Evolutionary conservation across 139 green algal species (phyloP).

Genomic region (Closterium sp.): DNA sequence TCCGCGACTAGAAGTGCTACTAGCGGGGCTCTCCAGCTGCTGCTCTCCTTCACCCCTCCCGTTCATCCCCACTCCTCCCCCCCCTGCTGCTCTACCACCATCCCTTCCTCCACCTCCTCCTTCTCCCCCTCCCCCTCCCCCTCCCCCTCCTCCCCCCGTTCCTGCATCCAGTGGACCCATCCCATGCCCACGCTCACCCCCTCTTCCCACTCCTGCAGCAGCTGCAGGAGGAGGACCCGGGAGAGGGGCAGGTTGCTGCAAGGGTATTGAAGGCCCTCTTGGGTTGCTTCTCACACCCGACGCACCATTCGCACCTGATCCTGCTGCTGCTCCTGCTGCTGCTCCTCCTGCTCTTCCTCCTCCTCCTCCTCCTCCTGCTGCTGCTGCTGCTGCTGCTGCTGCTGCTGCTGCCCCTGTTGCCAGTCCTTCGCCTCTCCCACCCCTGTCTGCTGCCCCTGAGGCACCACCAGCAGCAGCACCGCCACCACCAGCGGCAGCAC

Average conservation of each 20-base stretch:
- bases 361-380: no score
- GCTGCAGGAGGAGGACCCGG: neutral
- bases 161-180: neutral
- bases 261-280: neutral
- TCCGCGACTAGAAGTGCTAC: neutral
- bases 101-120: neutral
- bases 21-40: neutral
- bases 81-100: conserved; percentile 9
- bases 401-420: no score
- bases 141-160: neutral
- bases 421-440: neutral
- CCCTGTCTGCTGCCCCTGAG: neutral
- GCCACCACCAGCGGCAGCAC: neutral
- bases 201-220: neutral
- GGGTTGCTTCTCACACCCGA: neutral
- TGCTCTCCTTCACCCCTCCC: neutral
- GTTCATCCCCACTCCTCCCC: conserved; percentile 4
- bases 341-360: neutral
- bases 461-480: neutral
- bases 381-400: no score
- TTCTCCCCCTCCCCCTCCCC: neutral
- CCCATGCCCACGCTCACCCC: no score
- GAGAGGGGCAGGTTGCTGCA: neutral
- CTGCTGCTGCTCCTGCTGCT: neutral
- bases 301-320: neutral